Percentiles rank a stretch among this genome's conserved stretches.
These are phyloP conservation scores for Pseudophaeomoniella oleicola DNA, from an alignment of 2,329 filamentous ascomycete species.

Conservation along the genomic window DNA sequence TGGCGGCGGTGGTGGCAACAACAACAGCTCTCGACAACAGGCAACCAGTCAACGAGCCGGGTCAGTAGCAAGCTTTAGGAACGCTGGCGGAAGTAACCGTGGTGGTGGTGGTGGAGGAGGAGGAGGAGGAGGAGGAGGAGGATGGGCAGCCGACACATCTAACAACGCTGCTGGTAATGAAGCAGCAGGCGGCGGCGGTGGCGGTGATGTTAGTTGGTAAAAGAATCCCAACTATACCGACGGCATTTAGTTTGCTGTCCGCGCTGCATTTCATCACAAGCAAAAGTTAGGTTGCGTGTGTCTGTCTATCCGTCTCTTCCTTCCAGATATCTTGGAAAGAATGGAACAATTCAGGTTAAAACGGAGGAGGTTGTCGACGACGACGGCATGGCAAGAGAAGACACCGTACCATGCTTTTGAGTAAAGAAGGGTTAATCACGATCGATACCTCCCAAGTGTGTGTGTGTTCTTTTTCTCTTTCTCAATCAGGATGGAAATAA, in stretches of 20 bases:
- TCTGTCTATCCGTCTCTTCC: no score
- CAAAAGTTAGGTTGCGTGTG: no score
- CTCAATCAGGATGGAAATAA: no score
- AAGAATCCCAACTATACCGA: background rate
- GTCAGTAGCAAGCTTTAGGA: conserved; percentile 3
- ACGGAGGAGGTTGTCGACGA: no score
- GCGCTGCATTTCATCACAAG: background rate
- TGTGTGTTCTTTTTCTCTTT: no score
- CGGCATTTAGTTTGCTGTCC: background rate
- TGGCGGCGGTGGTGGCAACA: no score
- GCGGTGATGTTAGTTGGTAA: background rate
- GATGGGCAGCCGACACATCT: conserved; percentile 24
- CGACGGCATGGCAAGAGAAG: no score
- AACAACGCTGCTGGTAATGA: conserved; percentile 24
- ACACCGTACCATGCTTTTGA: no score
- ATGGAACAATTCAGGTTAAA: no score
- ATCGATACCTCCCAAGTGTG: no score
- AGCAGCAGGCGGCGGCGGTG: conserved; percentile 15
- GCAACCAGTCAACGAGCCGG: conserved; percentile 15
- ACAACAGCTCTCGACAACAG: conserved; percentile 9
- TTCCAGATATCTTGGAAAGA: no score
- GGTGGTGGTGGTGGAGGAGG: conserved; percentile 26
- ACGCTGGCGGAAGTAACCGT: conserved; percentile 24
- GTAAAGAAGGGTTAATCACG: no score
- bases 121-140: conserved; percentile 26